phyloP scores from a whole-genome alignment of 140 eudicot genomes.

The Ambrosia hybrid region DNA sequence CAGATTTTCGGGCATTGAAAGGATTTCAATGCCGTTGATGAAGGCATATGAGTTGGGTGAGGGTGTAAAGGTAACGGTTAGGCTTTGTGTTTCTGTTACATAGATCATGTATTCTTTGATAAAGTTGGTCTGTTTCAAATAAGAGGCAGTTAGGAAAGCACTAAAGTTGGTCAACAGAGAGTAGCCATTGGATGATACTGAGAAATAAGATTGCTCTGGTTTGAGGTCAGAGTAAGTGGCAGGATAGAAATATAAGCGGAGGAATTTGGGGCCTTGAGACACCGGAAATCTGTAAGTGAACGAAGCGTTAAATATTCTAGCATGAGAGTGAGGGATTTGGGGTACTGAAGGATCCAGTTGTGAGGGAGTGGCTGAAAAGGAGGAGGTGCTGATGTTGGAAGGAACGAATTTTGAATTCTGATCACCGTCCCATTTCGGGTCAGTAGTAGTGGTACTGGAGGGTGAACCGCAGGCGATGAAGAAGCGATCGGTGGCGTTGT shows the following conservation, averaged over 20 bases:
- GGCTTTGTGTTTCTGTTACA: slow-evolving; percentile 17
- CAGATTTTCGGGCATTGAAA: slow-evolving; percentile 33
- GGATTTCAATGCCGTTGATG: slow-evolving; percentile 38
- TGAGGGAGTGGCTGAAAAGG: slow-evolving; percentile 16
- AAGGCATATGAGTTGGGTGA: slow-evolving; percentile 40
- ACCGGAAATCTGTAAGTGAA: slow-evolving; percentile 51
- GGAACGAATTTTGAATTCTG: slow-evolving; percentile 20
- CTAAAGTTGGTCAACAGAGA: slow-evolving; percentile 58
- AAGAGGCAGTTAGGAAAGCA: slow-evolving; percentile 46
- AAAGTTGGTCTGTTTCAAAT: slow-evolving; percentile 16
- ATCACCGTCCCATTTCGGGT: slow-evolving; percentile 40
- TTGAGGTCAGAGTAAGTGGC: not conserved
- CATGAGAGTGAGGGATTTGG: slow-evolving; percentile 31
- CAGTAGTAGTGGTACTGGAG: not conserved
- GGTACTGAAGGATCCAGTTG: not conserved
- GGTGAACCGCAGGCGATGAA: slow-evolving; percentile 43
- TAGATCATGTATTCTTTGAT: slow-evolving; percentile 37
- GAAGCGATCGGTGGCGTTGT: slow-evolving; percentile 38
- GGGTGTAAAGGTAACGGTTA: slow-evolving; percentile 39
- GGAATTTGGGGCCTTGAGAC: slow-evolving; percentile 48
- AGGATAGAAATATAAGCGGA: slow-evolving; percentile 55
- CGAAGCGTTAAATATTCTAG: slow-evolving; percentile 39
- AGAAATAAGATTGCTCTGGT: slow-evolving; percentile 21
- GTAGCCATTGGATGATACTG: slow-evolving; percentile 36
- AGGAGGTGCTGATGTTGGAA: slow-evolving; percentile 18